A percentile compares a stretch with the other conserved stretches of the same genome.
Evolutionary conservation across 73 alveolate genomes (phyloP).

Genomic region (Durusdinium trenchii): DNA sequence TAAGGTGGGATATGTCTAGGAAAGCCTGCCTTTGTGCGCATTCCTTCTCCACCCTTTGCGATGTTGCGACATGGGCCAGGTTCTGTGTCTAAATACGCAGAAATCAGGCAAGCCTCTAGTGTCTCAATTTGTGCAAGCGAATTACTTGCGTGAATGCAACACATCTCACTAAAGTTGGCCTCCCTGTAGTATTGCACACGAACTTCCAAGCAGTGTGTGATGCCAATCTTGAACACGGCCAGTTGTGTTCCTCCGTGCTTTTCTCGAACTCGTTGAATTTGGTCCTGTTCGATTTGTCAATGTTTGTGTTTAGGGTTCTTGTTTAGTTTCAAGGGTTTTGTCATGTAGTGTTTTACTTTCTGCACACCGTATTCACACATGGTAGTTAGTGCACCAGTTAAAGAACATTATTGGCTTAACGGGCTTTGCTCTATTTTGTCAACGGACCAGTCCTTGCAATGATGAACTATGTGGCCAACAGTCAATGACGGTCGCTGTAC

Average conservation of each 20-base stretch:
- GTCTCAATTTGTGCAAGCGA: constrained; percentile 26
- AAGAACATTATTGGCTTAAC: neutral
- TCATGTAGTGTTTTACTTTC: too few relatives aligned
- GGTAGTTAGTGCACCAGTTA: too few relatives aligned
- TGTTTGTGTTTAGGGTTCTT: too few relatives aligned
- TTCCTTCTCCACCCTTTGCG: constrained; percentile 11
- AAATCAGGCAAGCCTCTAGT: constrained; percentile 4
- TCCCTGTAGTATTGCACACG: neutral
- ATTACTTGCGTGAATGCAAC: constrained; percentile 22
- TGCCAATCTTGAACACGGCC: constrained; percentile 47
- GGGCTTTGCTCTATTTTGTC: too few relatives aligned
- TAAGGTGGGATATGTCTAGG: constrained; percentile 10
- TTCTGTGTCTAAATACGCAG: neutral
- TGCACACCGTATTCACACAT: too few relatives aligned
- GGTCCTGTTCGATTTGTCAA: neutral
- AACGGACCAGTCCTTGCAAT: constrained; percentile 40
- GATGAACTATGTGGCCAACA: neutral
- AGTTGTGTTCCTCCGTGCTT: neutral
- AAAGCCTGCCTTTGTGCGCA: neutral
- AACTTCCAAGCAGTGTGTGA: neutral
- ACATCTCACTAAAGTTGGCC: constrained; percentile 23
- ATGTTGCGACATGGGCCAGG: constrained; percentile 34
- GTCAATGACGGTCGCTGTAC: neutral
- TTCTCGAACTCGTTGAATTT: neutral
- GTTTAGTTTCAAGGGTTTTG: neutral